Percentiles rank a stretch among this genome's conserved stretches.
These are phyloP conservation scores for Capronia epimyces DNA, from an alignment of 2,329 filamentous ascomycete genomes.

Conservation along the genomic window DNA sequence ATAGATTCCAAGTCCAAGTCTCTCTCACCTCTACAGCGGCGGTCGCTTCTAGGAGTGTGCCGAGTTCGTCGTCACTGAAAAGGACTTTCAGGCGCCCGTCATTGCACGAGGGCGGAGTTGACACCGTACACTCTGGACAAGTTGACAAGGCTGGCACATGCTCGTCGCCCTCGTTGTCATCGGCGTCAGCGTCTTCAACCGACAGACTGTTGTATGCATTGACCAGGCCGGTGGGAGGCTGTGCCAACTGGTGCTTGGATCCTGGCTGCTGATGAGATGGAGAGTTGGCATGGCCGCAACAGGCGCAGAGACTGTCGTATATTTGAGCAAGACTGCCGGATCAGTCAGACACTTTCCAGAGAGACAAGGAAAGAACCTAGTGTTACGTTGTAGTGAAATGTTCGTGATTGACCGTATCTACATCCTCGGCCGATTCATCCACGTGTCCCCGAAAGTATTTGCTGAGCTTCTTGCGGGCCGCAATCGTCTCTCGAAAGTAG, in stretches of 20 bases:
- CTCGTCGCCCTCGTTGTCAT: constrained; percentile 3
- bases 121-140: constrained; percentile 11
- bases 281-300: constrained; percentile 23
- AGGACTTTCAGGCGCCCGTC: constrained; percentile 4
- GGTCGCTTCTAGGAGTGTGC: constrained; percentile 24
- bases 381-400: constrained; percentile 31
- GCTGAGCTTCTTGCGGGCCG: constrained; percentile 30
- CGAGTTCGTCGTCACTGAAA: constrained; percentile 28
- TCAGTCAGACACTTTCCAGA: background rate
- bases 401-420: constrained; percentile 31
- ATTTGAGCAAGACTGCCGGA: constrained; percentile 24
- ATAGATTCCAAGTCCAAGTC: background rate
- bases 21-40: constrained; percentile 25
- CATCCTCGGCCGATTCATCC: constrained; percentile 18
- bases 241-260: background rate
- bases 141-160: constrained; percentile 1
- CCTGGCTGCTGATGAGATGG: constrained; percentile 3
- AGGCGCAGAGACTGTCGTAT: constrained; percentile 28
- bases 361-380: background rate
- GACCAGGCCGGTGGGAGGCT: background rate
- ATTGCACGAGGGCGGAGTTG: background rate
- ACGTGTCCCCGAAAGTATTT: constrained; percentile 28
- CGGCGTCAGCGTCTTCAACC: constrained; percentile 14
- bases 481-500: constrained; percentile 31
- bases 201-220: constrained; percentile 24